Evolutionary conservation across 257 asterid species (phyloP), one percentile per base, ranked within the genome.

Genomic region (Solanum tacnaense): DNA sequence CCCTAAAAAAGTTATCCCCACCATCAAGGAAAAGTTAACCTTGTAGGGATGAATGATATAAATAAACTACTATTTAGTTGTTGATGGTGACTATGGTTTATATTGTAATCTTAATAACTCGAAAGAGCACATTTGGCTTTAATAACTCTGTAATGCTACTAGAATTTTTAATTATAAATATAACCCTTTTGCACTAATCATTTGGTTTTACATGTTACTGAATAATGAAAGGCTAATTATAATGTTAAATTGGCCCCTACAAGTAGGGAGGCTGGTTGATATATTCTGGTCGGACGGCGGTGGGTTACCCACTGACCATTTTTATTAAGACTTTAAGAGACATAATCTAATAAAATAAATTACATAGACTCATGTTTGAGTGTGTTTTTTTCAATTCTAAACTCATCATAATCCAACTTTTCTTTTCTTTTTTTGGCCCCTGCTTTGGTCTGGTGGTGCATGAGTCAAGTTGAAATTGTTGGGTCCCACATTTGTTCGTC

Each of bases 11-110:
- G 25, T 16, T 52, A 70, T 29, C 84, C 78, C 84, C 83, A 89
- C 90, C 89, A 35, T 60, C 41, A 31, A 38, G 88, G 78, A 62
- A 87, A 86, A 84, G 89, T 85, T 75, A 88, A 36, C 73, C 32
- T 81, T 18, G 27, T 49, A 68, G 46, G 58, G 27, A 39, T 23
- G 58, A 85, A 15, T 41, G 44, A 52, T 44, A 76, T 78, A 84
- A 27, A 85, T 68, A 86, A 85, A 58, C 9, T 35, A 58, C 79
- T 27, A 7, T 81, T 46, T 81, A 81, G 9, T 81, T 46, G 41
- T 13, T 46, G 85, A 81, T 16, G 85, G 35, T 15, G 36, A 31
- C 29, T 7, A 74, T 84, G 41, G 79, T 88, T 23, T 29, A 60
- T 39, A 38, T 52, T 52, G n/a, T 52, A 52, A 52, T 52, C 52